Percentiles rank a stretch among this genome's conserved stretches.
Evolutionary conservation across 1,139 yeast species (phyloP).

Genomic region (Saccharomyces hybrid): DNA sequence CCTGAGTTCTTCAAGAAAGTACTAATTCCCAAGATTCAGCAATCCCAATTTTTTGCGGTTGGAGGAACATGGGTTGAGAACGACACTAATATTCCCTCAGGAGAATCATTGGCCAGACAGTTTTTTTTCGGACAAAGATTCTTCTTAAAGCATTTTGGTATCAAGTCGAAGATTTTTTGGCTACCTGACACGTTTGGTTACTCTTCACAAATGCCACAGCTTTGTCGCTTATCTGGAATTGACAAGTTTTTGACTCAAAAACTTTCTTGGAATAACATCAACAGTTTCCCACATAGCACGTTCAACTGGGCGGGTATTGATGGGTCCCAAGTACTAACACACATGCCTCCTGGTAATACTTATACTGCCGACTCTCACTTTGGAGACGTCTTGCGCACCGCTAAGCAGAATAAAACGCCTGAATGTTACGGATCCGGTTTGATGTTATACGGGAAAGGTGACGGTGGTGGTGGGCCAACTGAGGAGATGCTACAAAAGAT

Average conservation of each 20-base stretch:
- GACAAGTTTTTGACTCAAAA: conserved; percentile 86
- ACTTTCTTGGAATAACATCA: conserved; percentile 92
- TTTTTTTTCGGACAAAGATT: conserved; percentile 85
- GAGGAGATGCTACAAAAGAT: conserved; percentile 88
- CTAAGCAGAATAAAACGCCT: conserved; percentile 73
- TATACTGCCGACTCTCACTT: conserved; percentile 89
- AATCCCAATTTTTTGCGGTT: conserved; percentile 75
- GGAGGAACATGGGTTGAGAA: conserved; percentile 99
- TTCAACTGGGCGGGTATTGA: conserved; percentile 95
- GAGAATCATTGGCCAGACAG: conserved; percentile 85
- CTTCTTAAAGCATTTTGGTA: conserved; percentile 70
- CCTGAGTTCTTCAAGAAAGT: conserved; percentile 66
- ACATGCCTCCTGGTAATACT: conserved; percentile 97
- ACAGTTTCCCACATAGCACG: conserved; percentile 78
- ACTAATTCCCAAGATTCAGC: conserved; percentile 52
- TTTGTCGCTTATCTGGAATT: conserved; percentile 79
- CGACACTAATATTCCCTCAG: conserved; percentile 89
- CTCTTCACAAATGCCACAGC: conserved; percentile 89
- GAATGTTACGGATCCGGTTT: conserved; percentile 75
- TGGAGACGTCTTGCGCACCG: conserved; percentile 82
- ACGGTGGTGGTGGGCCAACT: conserved; percentile 98
- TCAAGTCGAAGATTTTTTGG: conserved; percentile 74
- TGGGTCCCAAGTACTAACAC: conserved; percentile 86
- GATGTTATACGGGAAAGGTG: conserved; percentile 86
- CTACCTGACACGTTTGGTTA: conserved; percentile 97